These are phyloP conservation scores for Apium graveolens DNA, from an alignment of 129 eudicot genomes.

Conservation along the genomic window DNA sequence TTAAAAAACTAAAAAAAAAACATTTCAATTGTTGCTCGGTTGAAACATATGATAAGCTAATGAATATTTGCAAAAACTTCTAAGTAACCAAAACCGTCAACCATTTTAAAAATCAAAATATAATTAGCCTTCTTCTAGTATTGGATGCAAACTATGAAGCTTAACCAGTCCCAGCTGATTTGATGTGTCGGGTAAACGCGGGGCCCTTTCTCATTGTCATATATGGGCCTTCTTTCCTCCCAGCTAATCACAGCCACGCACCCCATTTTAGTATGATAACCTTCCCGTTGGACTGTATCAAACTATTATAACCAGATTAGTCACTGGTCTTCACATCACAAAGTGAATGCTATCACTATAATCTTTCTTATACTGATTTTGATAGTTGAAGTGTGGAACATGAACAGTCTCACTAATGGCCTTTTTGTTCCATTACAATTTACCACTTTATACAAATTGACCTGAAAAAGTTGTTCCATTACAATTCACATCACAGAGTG, in stretches of 20 bases:
- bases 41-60: neutral
- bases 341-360: neutral
- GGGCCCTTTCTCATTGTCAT: no score
- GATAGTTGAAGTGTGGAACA: neutral
- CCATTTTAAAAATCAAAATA: no score
- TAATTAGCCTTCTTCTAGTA: neutral
- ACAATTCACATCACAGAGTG: neutral
- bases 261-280: neutral
- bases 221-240: no score
- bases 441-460: neutral
- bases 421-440: neutral
- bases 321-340: neutral
- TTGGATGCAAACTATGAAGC: neutral
- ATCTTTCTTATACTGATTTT: neutral
- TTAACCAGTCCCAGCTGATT: neutral
- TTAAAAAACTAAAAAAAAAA: no score
- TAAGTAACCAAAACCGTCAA: neutral
- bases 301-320: neutral
- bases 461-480: neutral
- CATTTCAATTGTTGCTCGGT: neutral
- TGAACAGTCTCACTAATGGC: neutral
- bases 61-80: neutral
- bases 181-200: neutral
- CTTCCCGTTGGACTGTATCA: neutral
- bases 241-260: no score